Conservation (phyloP, 2,329 filamentous ascomycete species). For the Boeremia lycopersici region DNA sequence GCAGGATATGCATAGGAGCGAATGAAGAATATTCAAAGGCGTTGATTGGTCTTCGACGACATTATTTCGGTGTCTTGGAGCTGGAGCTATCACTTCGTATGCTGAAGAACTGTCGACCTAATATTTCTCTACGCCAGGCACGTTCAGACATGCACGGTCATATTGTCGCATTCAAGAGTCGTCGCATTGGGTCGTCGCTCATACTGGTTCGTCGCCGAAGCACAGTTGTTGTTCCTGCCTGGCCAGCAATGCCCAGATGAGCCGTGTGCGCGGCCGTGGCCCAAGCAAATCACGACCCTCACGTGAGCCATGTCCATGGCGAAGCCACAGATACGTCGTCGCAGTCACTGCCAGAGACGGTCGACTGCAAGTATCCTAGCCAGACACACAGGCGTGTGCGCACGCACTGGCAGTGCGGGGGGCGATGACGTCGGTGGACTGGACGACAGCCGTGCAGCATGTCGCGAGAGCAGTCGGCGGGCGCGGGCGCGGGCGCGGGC, state of each 20-base stretch:
- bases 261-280: constrained; percentile 3
- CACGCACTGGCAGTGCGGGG: constrained; percentile 8
- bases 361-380: neutral
- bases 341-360: neutral
- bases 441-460: constrained; percentile 11
- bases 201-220: neutral
- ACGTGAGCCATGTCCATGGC: constrained; percentile 4
- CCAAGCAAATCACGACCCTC: constrained; percentile 4
- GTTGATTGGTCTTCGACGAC: neutral
- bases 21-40: neutral
- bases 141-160: too few relatives aligned
- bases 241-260: neutral
- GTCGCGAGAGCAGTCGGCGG: constrained; percentile 6
- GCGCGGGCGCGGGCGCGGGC: constrained; percentile 14
- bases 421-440: constrained; percentile 37
- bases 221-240: neutral
- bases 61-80: too few relatives aligned
- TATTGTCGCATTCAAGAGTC: neutral
- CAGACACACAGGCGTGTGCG: neutral
- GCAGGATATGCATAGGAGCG: neutral
- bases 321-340: neutral
- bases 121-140: too few relatives aligned
- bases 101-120: too few relatives aligned
- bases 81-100: too few relatives aligned
- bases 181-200: neutral